Conservation (phyloP, 2,329 filamentous ascomycete species). For the Ramularia endophylla region DNA sequence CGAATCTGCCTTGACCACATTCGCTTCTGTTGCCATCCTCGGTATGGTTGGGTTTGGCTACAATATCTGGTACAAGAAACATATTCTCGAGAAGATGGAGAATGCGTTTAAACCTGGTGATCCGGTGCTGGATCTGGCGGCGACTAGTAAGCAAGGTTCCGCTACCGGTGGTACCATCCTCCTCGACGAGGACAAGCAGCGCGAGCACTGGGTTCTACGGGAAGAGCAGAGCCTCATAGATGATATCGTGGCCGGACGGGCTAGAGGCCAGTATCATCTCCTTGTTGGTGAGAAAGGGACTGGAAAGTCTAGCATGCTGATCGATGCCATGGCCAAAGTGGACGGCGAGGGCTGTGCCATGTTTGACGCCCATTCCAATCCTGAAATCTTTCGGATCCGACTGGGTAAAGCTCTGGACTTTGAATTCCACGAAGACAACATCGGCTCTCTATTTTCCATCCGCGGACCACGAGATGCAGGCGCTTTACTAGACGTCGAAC, state of each 20-base stretch:
- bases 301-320: conserved; percentile 92
- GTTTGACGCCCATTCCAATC: conserved; percentile 92
- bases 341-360: conserved; percentile 86
- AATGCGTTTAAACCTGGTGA: conserved; percentile 90
- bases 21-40: conserved; percentile 46
- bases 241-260: conserved; percentile 68
- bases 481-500: conserved; percentile 88
- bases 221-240: conserved; percentile 79
- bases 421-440: conserved; percentile 97
- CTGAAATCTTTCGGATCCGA: conserved; percentile 89
- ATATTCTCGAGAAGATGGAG: conserved; percentile 88
- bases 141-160: conserved; percentile 34
- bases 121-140: conserved; percentile 58
- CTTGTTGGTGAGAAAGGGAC: conserved; percentile 93
- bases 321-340: conserved; percentile 91
- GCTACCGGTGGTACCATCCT: conserved; percentile 19
- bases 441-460: conserved; percentile 93
- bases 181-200: conserved; percentile 37
- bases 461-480: conserved; percentile 87
- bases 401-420: conserved; percentile 93
- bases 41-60: conserved; percentile 62
- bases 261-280: conserved; percentile 80
- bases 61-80: conserved; percentile 62
- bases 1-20: conserved; percentile 46
- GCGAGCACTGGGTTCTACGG: conserved; percentile 76